Evolutionary conservation across 176 grass and related monocot genomes (phyloP).

Genomic region (Zizania latifolia): DNA sequence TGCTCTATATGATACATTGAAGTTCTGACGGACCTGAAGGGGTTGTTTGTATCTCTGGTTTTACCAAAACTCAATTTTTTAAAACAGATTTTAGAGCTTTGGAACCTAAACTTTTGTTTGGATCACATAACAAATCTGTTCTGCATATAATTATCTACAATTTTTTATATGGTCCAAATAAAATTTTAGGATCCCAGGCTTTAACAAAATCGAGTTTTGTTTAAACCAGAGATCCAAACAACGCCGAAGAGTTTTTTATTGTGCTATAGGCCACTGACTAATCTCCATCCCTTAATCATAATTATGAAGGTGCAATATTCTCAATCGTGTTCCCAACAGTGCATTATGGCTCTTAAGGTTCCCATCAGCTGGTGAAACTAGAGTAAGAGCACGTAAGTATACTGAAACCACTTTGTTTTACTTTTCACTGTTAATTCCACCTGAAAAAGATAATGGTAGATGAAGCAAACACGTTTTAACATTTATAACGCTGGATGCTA

Average conservation of each 20-base stretch:
- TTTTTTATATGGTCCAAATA: too few species aligned
- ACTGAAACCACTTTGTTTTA: neutral
- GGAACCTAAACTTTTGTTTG: too few species aligned
- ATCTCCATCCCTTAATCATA: neutral
- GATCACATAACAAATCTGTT: too few species aligned
- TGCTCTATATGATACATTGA: neutral
- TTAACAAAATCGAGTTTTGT: too few species aligned
- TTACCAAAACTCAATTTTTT: too few species aligned
- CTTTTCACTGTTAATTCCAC: neutral
- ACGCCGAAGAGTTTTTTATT: too few species aligned
- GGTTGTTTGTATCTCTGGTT: too few species aligned
- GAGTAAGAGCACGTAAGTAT: slow-evolving; percentile 77
- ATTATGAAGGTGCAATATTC: slow-evolving; percentile 82
- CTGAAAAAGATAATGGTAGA: neutral
- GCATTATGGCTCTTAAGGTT: slow-evolving; percentile 81
- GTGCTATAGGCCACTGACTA: neutral
- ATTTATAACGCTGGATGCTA: neutral
- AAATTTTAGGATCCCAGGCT: too few species aligned
- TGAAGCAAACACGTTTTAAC: neutral
- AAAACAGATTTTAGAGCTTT: too few species aligned
- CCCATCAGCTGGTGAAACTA: slow-evolving; percentile 68
- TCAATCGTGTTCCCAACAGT: slow-evolving; percentile 72
- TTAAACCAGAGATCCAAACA: too few species aligned
- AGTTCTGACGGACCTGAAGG: neutral
- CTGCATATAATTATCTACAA: too few species aligned